Evolutionary conservation across 2,329 filamentous ascomycete genomes (phyloP), one percentile per base, ranked within the genome.

Genomic region (Biscogniauxia sp.): DNA sequence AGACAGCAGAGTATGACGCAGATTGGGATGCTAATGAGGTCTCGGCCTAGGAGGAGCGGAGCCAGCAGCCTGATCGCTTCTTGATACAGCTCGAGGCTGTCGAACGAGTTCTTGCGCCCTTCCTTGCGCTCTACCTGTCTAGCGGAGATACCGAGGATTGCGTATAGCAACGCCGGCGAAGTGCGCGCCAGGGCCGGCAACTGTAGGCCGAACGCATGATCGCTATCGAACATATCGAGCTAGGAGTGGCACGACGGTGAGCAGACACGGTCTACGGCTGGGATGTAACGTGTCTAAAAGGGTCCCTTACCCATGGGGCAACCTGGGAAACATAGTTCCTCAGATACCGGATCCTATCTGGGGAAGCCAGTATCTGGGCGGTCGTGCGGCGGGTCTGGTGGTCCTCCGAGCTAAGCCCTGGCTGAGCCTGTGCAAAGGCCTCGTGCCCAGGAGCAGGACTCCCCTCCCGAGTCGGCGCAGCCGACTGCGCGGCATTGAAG

Each of bases 201-300:
- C 49, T 83, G 77, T 1, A 83, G 77, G 3, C 81, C 80, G 65
- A 87, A 86, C 3, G 78, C 78, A 19, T 80, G 77, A 25, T 79
- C 74, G 26, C 76, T 78, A 65, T 87, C 84, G 61, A 85, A 85
- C 76, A 84, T 86, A 67, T 87, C 84, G 15, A 86, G 77, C 80
- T 81, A 53, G 17, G 20, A n/a, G 4, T n/a, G 64, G 63, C 1
- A 56, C 13, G 2, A 45, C 17, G 37, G 37, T 45, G 17, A 45
- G 37, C 37, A 45, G 37, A n/a, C 17, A 15, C 17, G 17, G 37
- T 17, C 6, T 45, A 45, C 9, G 13, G 7, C 37, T n/a, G 13
- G 37, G 37, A 32, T 32, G 28, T 32, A 32, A 32, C 28, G 28
- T 32, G 28, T 32, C 37, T 15, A n/a, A 6, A 41, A 23, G 13